Evolutionary conservation across 1,284 basidiomycete genomes (phyloP).

Genomic region (Puccinia triticina): DNA sequence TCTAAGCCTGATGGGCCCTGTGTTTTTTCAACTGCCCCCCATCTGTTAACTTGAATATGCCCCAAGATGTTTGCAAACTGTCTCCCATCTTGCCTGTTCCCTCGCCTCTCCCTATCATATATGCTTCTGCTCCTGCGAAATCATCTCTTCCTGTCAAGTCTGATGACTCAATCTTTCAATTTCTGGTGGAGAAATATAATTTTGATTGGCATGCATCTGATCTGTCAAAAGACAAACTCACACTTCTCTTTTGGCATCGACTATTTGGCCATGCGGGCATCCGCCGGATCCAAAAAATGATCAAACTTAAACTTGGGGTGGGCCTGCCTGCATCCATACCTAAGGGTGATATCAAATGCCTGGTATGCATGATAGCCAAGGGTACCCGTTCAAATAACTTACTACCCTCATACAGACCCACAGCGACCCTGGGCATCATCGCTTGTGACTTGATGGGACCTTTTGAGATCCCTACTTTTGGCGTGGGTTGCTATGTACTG

Average conservation of each 20-base stretch:
- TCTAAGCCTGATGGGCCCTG: too few relatives aligned
- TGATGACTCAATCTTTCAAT: neutral
- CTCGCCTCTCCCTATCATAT: neutral
- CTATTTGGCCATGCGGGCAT: neutral
- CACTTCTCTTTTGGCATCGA: neutral
- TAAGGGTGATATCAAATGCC: neutral
- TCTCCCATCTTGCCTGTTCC: too few relatives aligned
- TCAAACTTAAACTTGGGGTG: neutral
- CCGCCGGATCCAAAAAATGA: neutral
- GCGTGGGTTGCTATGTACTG: neutral
- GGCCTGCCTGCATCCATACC: neutral
- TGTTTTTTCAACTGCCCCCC: too few relatives aligned
- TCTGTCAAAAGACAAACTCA: neutral
- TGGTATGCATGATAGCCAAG: neutral
- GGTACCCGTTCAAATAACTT: neutral
- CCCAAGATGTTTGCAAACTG: neutral
- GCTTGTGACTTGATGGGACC: conserved; percentile 4
- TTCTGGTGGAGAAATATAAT: neutral
- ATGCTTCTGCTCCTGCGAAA: too few relatives aligned
- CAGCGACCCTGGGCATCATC: neutral
- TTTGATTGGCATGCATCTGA: neutral
- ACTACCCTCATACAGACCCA: neutral
- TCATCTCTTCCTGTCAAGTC: neutral
- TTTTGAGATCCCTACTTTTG: neutral
- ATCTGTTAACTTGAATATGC: neutral